These are phyloP conservation scores for Lactarius evosmus DNA, from an alignment of 768 basidiomycete species.

Conservation along the genomic window DNA sequence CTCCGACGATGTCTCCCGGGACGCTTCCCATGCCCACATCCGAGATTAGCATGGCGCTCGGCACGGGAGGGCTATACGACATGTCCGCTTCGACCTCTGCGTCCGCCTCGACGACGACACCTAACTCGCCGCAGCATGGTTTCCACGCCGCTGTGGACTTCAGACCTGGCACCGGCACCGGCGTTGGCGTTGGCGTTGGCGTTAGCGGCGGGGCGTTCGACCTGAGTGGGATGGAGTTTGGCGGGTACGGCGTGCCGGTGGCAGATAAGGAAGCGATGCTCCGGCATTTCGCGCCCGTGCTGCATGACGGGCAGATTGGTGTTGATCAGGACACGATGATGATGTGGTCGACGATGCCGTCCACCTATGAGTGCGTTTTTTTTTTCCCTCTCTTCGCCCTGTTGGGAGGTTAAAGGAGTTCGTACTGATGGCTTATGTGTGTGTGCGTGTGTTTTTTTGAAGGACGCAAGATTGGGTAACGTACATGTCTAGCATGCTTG, in stretches of 20 bases:
- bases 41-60: neutral
- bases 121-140: slow-evolving; percentile 5
- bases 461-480: slow-evolving; percentile 28
- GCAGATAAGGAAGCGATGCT: slow-evolving; percentile 16
- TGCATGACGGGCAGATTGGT: slow-evolving; percentile 26
- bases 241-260: slow-evolving; percentile 10
- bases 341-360: slow-evolving; percentile 29
- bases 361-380: slow-evolving; percentile 22
- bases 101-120: slow-evolving; percentile 1
- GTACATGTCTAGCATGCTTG: slow-evolving; percentile 26
- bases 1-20: neutral
- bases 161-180: neutral
- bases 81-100: neutral
- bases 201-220: neutral
- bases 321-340: slow-evolving; percentile 27
- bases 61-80: neutral
- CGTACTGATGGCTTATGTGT: neutral
- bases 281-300: slow-evolving; percentile 9
- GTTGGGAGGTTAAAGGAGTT: neutral
- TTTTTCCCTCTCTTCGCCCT: neutral
- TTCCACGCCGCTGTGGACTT: slow-evolving; percentile 12
- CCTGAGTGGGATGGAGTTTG: slow-evolving; percentile 17
- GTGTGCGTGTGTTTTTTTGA: neutral
- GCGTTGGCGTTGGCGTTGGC: neutral
- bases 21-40: neutral